phyloP scores from a whole-genome alignment of 306 rosid genomes.

The Datisca glomerata region DNA sequence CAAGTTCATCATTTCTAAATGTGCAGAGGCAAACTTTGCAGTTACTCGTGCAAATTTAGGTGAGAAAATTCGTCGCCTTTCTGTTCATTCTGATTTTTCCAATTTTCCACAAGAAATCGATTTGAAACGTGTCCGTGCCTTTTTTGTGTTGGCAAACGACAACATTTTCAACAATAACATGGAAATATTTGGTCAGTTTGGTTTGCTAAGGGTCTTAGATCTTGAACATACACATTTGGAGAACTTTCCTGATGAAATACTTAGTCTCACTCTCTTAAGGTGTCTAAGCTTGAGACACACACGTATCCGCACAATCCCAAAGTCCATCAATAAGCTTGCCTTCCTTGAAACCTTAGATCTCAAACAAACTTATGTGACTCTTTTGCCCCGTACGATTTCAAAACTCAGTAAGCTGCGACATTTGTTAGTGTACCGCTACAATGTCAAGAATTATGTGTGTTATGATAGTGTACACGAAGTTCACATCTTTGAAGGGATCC shows the following conservation, averaged over 20 bases:
- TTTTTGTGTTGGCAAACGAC: constrained; percentile 1
- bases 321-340: not conserved
- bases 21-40: not conserved
- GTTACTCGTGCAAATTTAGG: not conserved
- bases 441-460: too few species aligned
- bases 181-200: not conserved
- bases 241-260: not conserved
- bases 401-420: not conserved
- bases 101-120: not conserved
- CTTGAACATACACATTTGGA: not conserved
- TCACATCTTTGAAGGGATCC: too few species aligned
- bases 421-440: too few species aligned
- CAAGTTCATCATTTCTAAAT: not conserved
- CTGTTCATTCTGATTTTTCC: not conserved
- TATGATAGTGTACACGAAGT: too few species aligned
- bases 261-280: constrained; percentile 2
- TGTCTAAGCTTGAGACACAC: constrained; percentile 3
- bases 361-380: constrained; percentile 6
- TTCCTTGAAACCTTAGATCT: constrained; percentile 14
- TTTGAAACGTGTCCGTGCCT: not conserved
- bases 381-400: not conserved
- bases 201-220: not conserved
- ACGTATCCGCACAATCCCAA: not conserved
- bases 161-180: not conserved
- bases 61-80: constrained; percentile 2